Conservation (phyloP, 805 yeast species). For the Candida koratica region DNA sequence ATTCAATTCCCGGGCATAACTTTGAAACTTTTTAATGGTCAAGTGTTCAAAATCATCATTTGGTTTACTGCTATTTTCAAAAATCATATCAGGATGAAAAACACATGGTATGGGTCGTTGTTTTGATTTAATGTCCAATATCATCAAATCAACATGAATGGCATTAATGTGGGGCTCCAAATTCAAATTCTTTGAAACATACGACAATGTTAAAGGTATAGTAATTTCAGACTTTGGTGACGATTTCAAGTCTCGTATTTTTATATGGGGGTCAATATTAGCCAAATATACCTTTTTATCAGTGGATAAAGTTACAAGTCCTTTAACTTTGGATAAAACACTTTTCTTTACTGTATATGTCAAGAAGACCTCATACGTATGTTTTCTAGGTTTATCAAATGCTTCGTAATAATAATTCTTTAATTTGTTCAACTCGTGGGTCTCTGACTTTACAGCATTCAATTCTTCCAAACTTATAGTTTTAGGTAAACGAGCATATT, state of each 20-base stretch:
- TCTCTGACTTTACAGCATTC: conserved; percentile 12
- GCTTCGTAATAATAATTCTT: conserved; percentile 25
- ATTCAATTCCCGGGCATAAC: conserved; percentile 27
- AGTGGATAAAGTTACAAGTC: conserved; percentile 30
- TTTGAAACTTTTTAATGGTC: conserved; percentile 31
- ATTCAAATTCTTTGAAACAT: conserved; percentile 27
- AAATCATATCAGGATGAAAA: conserved; percentile 32
- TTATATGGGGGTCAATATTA: conserved; percentile 7
- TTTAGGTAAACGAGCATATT: conserved; percentile 19
- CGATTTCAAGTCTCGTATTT: conserved; percentile 6
- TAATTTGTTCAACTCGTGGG: conserved; percentile 26
- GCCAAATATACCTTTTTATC: conserved; percentile 28
- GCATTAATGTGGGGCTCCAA: conserved; percentile 20
- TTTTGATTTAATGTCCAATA: conserved; percentile 29
- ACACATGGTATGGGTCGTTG: conserved; percentile 33
- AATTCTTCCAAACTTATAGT: conserved; percentile 14
- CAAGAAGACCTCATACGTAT: conserved; percentile 26
- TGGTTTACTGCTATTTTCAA: conserved; percentile 25
- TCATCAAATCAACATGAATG: conserved; percentile 29
- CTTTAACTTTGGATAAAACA: conserved; percentile 29
- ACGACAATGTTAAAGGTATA: conserved; percentile 10
- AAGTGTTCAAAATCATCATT: conserved; percentile 30
- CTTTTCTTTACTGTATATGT: conserved; percentile 28
- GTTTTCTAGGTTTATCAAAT: conserved; percentile 12
- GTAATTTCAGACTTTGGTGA: conserved; percentile 1